phyloP scores from a whole-genome alignment of 495 filamentous ascomycete species.

The Geopyxis carbonaria region DNA sequence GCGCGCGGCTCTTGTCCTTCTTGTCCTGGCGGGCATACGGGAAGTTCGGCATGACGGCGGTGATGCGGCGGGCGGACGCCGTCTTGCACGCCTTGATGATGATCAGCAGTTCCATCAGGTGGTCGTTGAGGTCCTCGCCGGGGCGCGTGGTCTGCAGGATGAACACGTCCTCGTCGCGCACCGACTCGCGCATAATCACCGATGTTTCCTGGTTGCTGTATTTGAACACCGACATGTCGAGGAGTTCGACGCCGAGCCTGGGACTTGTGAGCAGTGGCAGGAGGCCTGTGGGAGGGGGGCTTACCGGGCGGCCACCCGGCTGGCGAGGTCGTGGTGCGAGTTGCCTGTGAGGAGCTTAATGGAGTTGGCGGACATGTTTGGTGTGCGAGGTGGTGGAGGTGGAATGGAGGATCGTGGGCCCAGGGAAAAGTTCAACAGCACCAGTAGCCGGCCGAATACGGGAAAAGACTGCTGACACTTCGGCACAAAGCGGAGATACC shows the following conservation, averaged over 20 bases:
- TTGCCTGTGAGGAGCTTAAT: conserved; percentile 94
- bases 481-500: too few relatives aligned
- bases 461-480: too few relatives aligned
- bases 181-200: conserved; percentile 91
- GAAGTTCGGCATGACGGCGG: conserved; percentile 85
- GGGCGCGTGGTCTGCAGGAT: conserved; percentile 90
- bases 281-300: too few relatives aligned
- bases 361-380: conserved; percentile 44
- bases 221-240: conserved; percentile 88
- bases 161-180: conserved; percentile 96
- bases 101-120: conserved; percentile 94
- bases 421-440: too few relatives aligned
- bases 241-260: conserved; percentile 80
- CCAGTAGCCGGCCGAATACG: too few relatives aligned
- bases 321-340: conserved; percentile 83
- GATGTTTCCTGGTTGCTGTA: conserved; percentile 98
- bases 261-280: not conserved
- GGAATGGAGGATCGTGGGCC: too few relatives aligned
- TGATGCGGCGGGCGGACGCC: conserved; percentile 78
- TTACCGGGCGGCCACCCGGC: conserved; percentile 80
- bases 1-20: conserved; percentile 57
- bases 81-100: conserved; percentile 98
- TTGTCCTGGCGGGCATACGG: conserved; percentile 96
- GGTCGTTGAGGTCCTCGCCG: conserved; percentile 95
- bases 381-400: not conserved